A percentile compares a stretch with the other conserved stretches of the same genome.
phyloP scores from a whole-genome alignment of 345 rosid species.

The Carallia pectinifolia region DNA sequence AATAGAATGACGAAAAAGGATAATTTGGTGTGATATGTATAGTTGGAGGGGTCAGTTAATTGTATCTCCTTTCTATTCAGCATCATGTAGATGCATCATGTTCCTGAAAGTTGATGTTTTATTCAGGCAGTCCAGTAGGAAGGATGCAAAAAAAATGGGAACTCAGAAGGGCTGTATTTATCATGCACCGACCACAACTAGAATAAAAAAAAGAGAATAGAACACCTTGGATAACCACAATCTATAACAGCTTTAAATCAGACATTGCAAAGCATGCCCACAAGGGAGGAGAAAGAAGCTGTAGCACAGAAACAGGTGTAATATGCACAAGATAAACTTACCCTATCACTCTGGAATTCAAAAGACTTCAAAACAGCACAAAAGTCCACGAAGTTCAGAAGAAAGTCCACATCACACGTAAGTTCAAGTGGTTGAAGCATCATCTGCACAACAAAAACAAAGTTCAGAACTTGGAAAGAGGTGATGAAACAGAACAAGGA shows the following conservation, averaged over 20 bases:
- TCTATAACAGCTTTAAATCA: not conserved
- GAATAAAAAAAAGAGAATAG: not conserved
- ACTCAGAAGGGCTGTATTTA: not conserved
- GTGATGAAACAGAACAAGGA: conserved; percentile 10
- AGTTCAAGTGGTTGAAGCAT: conserved; percentile 64
- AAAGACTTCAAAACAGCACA: conserved; percentile 45
- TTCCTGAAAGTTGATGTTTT: too few relatives aligned
- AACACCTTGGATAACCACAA: not conserved
- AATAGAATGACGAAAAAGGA: too few relatives aligned
- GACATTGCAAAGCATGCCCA: not conserved
- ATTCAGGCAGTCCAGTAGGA: too few relatives aligned
- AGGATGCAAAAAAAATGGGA: too few relatives aligned
- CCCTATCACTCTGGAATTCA: conserved; percentile 73
- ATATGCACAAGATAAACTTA: conserved; percentile 33
- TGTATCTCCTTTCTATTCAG: too few relatives aligned
- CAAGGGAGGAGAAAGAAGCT: not conserved
- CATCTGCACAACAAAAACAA: conserved; percentile 42
- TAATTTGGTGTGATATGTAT: too few relatives aligned
- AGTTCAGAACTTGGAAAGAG: not conserved
- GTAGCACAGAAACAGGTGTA: not conserved
- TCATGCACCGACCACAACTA: conserved; percentile 4
- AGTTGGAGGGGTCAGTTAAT: too few relatives aligned
- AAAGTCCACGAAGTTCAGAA: conserved; percentile 44
- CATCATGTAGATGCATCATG: too few relatives aligned
- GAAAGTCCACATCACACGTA: conserved; percentile 47